These are phyloP conservation scores for Magnusiomyces ingens DNA, from an alignment of 1,139 yeast genomes.

Conservation along the genomic window DNA sequence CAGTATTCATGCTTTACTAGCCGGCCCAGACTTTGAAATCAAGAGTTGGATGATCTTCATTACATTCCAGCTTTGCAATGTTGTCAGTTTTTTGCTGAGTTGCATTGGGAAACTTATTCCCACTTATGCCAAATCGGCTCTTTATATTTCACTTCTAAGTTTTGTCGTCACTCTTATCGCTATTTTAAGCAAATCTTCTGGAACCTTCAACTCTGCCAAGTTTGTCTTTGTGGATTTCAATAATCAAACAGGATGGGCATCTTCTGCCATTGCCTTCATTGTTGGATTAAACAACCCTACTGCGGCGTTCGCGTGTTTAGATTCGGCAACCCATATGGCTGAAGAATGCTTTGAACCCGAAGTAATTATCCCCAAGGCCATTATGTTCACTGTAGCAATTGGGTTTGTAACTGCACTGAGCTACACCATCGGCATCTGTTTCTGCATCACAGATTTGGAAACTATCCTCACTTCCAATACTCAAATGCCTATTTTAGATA, in stretches of 20 bases:
- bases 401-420: conserved; percentile 49
- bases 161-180: conserved; percentile 42
- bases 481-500: conserved; percentile 53
- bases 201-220: conserved; percentile 40
- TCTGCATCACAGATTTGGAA: conserved; percentile 46
- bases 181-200: conserved; percentile 43
- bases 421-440: conserved; percentile 50
- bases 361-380: conserved; percentile 47
- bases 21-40: conserved; percentile 40
- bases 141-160: conserved; percentile 43
- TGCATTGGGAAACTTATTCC: conserved; percentile 35
- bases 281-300: conserved; percentile 52
- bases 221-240: conserved; percentile 46
- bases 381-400: conserved; percentile 48
- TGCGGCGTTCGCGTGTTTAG: conserved; percentile 54
- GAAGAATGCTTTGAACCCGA: conserved; percentile 49
- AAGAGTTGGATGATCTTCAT: conserved; percentile 47
- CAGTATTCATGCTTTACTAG: conserved; percentile 44
- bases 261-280: conserved; percentile 48
- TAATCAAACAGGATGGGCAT: conserved; percentile 51
- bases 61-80: conserved; percentile 33
- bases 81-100: conserved; percentile 31
- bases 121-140: conserved; percentile 37
- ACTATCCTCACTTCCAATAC: conserved; percentile 40
- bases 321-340: conserved; percentile 55